Evolutionary conservation across 2,329 filamentous ascomycete genomes (phyloP).

Genomic region (Aaosphaeria pasadenensis): DNA sequence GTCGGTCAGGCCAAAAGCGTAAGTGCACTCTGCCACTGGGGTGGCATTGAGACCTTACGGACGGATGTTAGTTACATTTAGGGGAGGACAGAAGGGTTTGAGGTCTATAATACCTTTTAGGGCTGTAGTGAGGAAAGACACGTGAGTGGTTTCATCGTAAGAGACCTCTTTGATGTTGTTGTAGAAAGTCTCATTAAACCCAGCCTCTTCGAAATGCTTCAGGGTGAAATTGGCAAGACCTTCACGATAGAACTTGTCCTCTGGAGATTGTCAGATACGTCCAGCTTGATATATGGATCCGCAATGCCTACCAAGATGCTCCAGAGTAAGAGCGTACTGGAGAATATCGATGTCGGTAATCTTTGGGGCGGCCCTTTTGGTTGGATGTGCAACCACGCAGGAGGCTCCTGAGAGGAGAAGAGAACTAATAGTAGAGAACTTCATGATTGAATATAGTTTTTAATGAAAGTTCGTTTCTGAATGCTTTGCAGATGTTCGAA

Average conservation of each 20-base stretch:
- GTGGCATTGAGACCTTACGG: conserved; percentile 41
- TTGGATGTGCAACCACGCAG: conserved; percentile 4
- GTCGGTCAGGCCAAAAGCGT: conserved; percentile 53
- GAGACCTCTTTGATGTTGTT: conserved; percentile 56
- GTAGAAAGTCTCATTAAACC: conserved; percentile 50
- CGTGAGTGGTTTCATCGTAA: conserved; percentile 58
- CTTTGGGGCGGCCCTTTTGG: background rate
- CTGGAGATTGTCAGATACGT: conserved; percentile 44
- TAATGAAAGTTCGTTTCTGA: too few species aligned
- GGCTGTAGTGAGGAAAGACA: conserved; percentile 52
- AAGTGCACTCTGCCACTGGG: conserved; percentile 55
- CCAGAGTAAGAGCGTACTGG: conserved; percentile 41
- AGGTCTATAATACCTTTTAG: conserved; percentile 21
- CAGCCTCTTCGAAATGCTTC: conserved; percentile 20
- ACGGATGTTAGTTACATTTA: conserved; percentile 3
- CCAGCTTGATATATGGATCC: background rate
- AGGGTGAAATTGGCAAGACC: conserved; percentile 56
- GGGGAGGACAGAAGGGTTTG: background rate
- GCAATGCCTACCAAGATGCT: conserved; percentile 30
- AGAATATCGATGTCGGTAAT: conserved; percentile 26
- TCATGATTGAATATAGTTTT: too few species aligned
- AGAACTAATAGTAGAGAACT: background rate
- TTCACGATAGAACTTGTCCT: conserved; percentile 61
- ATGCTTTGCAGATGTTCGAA: too few species aligned
- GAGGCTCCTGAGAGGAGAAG: conserved; percentile 3